These are phyloP conservation scores for Trametes elegans DNA, from an alignment of 768 basidiomycete genomes.

Conservation along the genomic window DNA sequence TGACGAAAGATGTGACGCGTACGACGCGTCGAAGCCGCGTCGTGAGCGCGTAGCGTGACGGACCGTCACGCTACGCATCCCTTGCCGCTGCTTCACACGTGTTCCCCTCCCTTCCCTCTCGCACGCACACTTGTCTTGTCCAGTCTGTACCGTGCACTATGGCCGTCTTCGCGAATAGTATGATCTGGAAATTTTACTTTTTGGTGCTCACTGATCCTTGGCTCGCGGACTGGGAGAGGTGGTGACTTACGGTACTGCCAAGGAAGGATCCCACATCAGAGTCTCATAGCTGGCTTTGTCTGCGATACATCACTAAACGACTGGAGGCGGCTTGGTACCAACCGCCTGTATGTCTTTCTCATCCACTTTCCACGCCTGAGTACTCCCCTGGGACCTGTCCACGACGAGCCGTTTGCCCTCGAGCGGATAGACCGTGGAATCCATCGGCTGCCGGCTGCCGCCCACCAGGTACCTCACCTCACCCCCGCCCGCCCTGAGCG, in stretches of 20 bases:
- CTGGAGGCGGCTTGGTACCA: neutral
- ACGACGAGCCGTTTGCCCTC: slow-evolving; percentile 14
- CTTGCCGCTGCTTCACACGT: neutral
- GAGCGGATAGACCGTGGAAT: slow-evolving; percentile 24
- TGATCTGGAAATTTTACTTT: too few relatives aligned
- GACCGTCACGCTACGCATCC: neutral
- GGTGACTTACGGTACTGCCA: too few relatives aligned
- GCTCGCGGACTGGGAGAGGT: too few relatives aligned
- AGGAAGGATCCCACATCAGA: too few relatives aligned
- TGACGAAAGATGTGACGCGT: neutral
- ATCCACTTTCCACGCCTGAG: slow-evolving; percentile 13
- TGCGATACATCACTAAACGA: neutral
- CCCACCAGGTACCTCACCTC: slow-evolving; percentile 27
- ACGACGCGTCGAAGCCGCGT: slow-evolving; percentile 8
- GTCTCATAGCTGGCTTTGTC: too few relatives aligned
- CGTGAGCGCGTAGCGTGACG: slow-evolving; percentile 5
- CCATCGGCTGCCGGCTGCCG: slow-evolving; percentile 23
- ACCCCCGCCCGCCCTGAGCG: slow-evolving; percentile 17
- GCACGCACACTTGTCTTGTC: too few relatives aligned
- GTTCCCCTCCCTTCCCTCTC: too few relatives aligned
- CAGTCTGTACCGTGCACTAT: too few relatives aligned
- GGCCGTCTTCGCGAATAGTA: too few relatives aligned
- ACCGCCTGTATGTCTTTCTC: slow-evolving; percentile 18
- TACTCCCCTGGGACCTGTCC: slow-evolving; percentile 5
- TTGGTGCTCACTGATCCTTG: too few relatives aligned